Evolutionary conservation across 2,329 filamentous ascomycete species (phyloP).

Genomic region (Colletotrichum sp.): DNA sequence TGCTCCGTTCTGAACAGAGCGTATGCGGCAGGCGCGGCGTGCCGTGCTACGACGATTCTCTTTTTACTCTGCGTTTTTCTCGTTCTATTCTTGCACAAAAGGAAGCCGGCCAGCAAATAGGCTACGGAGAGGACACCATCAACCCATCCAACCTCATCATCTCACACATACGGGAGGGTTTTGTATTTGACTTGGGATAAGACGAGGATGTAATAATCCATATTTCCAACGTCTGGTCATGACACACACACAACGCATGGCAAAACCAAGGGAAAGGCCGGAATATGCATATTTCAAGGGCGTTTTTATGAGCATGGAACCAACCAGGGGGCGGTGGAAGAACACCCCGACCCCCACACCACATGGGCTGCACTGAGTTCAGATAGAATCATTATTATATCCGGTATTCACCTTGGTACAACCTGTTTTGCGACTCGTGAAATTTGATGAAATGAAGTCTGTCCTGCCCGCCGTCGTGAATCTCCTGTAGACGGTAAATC

Average conservation of each 20-base stretch:
- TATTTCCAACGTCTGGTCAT: not conserved
- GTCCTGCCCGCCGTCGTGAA: not conserved
- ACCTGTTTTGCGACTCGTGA: not conserved
- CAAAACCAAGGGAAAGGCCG: slow-evolving; percentile 8
- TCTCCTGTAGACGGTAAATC: not conserved
- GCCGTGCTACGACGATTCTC: not conserved
- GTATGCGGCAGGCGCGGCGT: not conserved
- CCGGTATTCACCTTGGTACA: not conserved
- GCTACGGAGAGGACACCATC: not conserved
- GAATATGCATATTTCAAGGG: slow-evolving; percentile 17
- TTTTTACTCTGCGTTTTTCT: not conserved
- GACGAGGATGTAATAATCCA: not conserved
- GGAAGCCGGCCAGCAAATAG: not conserved
- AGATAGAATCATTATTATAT: slow-evolving; percentile 13
- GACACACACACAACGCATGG: not conserved
- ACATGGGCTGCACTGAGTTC: slow-evolving; percentile 5
- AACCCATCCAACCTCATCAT: not conserved
- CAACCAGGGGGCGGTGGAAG: not conserved
- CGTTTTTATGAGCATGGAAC: slow-evolving; percentile 12
- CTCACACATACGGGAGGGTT: not conserved
- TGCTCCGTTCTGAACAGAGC: not conserved
- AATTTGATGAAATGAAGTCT: not conserved
- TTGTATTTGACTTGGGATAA: not conserved
- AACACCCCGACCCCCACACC: not conserved
- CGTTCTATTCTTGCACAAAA: slow-evolving; percentile 8